Evolutionary conservation across 805 yeast species (phyloP).

Genomic region (Candida hispaniensis): DNA sequence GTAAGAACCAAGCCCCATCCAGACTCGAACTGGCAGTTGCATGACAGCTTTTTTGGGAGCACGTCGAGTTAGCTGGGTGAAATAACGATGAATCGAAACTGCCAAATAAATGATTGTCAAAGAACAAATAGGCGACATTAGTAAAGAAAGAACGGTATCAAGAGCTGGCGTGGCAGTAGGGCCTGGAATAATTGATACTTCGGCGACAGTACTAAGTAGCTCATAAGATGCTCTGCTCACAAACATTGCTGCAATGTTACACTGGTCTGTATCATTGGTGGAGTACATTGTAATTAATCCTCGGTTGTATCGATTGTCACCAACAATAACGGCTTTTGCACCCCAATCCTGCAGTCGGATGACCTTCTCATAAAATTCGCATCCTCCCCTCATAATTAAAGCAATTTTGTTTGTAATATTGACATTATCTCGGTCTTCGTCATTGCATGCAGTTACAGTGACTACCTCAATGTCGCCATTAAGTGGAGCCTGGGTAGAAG

Average conservation of each 20-base stretch:
- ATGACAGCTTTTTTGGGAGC: conserved; percentile 32
- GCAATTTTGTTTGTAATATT: conserved; percentile 28
- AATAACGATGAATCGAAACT: conserved; percentile 29
- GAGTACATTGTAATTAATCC: conserved; percentile 49
- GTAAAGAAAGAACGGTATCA: conserved; percentile 31
- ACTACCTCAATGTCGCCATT: conserved; percentile 23
- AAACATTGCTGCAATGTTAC: conserved; percentile 43
- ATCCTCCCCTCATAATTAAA: conserved; percentile 39
- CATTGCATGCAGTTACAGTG: conserved; percentile 22
- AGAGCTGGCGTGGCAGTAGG: conserved; percentile 27
- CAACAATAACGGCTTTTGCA: conserved; percentile 46
- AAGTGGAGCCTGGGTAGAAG: conserved; percentile 15
- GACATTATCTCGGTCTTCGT: conserved; percentile 18
- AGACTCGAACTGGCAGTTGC: conserved; percentile 30
- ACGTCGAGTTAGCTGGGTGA: conserved; percentile 28
- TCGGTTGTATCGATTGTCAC: conserved; percentile 39
- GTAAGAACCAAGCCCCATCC: conserved; percentile 23
- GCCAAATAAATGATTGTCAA: conserved; percentile 30
- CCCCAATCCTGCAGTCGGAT: conserved; percentile 35
- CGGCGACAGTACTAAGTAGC: conserved; percentile 19
- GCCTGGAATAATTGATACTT: conserved; percentile 20
- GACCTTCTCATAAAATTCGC: conserved; percentile 46
- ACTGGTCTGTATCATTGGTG: conserved; percentile 34
- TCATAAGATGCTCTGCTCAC: conserved; percentile 38
- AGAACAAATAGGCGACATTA: conserved; percentile 34